Conservation (phyloP, 2,329 filamentous ascomycete species). For the Onygena corvina region DNA sequence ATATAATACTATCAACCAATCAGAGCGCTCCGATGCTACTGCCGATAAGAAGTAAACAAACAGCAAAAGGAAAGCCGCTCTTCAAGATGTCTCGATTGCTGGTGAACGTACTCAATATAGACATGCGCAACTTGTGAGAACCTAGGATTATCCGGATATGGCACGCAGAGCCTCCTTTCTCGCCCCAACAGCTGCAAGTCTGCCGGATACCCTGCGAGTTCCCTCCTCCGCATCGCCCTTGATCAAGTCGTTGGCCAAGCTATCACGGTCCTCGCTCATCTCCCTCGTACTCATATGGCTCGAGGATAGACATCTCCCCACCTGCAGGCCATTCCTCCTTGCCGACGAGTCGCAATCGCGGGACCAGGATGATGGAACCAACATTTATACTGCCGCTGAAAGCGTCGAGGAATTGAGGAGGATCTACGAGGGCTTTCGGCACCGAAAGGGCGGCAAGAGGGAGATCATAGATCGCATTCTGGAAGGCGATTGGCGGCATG, state of each 20-base stretch:
- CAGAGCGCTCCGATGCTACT: too few species aligned
- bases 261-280: constrained; percentile 61
- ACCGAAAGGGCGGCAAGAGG: constrained; percentile 41
- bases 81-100: not conserved
- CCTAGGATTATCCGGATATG: constrained; percentile 8
- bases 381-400: constrained; percentile 56
- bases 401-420: constrained; percentile 56
- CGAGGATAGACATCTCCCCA: constrained; percentile 49
- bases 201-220: constrained; percentile 60
- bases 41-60: not conserved
- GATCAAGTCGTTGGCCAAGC: constrained; percentile 53
- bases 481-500: constrained; percentile 46
- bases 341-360: constrained; percentile 24
- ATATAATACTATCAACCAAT: too few species aligned
- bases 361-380: constrained; percentile 48
- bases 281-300: constrained; percentile 68
- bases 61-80: not conserved
- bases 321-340: constrained; percentile 48
- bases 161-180: constrained; percentile 20
- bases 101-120: not conserved
- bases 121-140: not conserved
- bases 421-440: constrained; percentile 50
- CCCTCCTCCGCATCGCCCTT: constrained; percentile 53
- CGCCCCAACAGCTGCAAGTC: constrained; percentile 57
- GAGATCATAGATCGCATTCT: constrained; percentile 46